Conservation (phyloP, 2,329 filamentous ascomycete genomes). For the Aspergillus clavatus region DNA sequence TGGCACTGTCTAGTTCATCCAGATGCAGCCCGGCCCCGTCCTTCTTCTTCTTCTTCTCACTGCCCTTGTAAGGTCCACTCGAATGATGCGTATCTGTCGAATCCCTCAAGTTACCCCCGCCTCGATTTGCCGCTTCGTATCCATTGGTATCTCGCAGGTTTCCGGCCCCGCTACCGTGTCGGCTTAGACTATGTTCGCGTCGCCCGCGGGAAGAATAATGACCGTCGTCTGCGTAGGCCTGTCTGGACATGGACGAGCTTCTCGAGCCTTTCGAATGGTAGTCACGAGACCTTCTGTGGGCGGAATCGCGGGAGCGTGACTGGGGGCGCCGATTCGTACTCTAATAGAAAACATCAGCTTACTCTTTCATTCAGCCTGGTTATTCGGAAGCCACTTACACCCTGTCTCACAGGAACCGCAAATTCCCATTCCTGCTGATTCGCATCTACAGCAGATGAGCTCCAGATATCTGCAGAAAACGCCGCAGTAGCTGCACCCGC, state of each 20-base stretch:
- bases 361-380: neutral
- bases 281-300: conserved; percentile 25
- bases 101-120: conserved; percentile 21
- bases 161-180: conserved; percentile 37
- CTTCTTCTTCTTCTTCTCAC: conserved; percentile 16
- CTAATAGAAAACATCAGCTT: conserved; percentile 18
- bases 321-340: conserved; percentile 25
- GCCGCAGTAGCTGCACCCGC: conserved; percentile 38
- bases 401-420: conserved; percentile 31
- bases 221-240: conserved; percentile 26
- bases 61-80: conserved; percentile 13
- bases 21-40: conserved; percentile 14
- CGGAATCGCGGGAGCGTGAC: conserved; percentile 36
- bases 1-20: conserved; percentile 31
- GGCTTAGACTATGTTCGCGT: conserved; percentile 29
- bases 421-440: conserved; percentile 35
- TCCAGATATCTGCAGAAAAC: conserved; percentile 37
- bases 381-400: too few species aligned
- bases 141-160: conserved; percentile 35
- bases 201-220: conserved; percentile 31
- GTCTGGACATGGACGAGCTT: conserved; percentile 36
- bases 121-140: conserved; percentile 24
- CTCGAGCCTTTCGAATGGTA: conserved; percentile 35
- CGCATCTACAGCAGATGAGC: conserved; percentile 31
- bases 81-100: conserved; percentile 17